Conservation (phyloP, 2,329 filamentous ascomycete genomes). For the Trichoderma lentiforme region DNA sequence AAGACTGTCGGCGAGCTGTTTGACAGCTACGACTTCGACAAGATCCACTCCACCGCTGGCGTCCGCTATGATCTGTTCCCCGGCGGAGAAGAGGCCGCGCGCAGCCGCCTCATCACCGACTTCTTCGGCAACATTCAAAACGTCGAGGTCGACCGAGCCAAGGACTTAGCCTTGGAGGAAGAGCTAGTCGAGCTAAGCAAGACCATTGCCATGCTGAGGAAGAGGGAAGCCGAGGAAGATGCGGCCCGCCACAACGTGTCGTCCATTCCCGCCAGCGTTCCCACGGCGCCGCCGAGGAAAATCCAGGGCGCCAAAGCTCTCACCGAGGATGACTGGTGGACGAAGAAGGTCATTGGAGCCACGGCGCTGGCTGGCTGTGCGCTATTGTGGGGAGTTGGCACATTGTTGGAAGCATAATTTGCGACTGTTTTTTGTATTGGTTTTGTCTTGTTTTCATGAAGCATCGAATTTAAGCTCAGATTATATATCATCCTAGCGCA, state of each 20-base stretch:
- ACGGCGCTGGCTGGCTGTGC: slow-evolving; percentile 60
- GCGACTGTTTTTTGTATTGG: neutral
- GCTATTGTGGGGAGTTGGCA: slow-evolving; percentile 56
- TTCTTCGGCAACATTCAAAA: slow-evolving; percentile 99
- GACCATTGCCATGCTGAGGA: slow-evolving; percentile 56
- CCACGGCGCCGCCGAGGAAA: slow-evolving; percentile 30
- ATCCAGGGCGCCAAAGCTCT: slow-evolving; percentile 52
- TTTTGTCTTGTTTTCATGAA: neutral
- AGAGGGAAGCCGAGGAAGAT: slow-evolving; percentile 46
- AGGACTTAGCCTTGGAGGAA: slow-evolving; percentile 60
- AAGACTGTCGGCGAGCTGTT: slow-evolving; percentile 91
- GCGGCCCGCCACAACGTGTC: slow-evolving; percentile 28
- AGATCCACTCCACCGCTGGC: slow-evolving; percentile 91
- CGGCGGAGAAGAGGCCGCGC: slow-evolving; percentile 73
- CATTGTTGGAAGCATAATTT: slow-evolving; percentile 42
- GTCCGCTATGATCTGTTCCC: slow-evolving; percentile 94
- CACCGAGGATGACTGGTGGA: slow-evolving; percentile 65
- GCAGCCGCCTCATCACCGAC: slow-evolving; percentile 82
- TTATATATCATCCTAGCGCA: neutral
- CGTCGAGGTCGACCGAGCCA: slow-evolving; percentile 75
- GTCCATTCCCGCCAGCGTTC: slow-evolving; percentile 28
- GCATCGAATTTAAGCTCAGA: neutral
- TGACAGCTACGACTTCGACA: slow-evolving; percentile 89
- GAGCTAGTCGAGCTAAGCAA: slow-evolving; percentile 75
- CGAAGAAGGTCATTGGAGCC: slow-evolving; percentile 61